These are phyloP conservation scores for Juncus effusus DNA, from an alignment of 176 grass and related monocot species.

Conservation along the genomic window DNA sequence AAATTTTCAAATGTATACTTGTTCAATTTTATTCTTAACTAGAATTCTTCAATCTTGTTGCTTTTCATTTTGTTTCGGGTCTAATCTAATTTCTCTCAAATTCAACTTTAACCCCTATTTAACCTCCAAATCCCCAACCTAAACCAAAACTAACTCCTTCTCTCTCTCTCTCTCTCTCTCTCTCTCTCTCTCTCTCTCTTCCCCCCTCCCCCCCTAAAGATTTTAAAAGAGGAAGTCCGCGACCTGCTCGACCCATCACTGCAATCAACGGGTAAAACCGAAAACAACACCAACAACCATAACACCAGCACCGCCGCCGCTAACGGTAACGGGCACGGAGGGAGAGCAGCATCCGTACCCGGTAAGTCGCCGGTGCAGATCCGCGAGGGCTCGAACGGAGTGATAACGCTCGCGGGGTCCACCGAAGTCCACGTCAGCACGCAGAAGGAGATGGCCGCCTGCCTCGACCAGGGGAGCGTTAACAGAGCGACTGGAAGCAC, in stretches of 20 bases:
- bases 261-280: constrained; percentile 42
- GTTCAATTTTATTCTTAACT: too few relatives aligned
- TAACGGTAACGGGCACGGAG: constrained; percentile 45
- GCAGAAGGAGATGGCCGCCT: constrained; percentile 86
- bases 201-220: constrained; percentile 30
- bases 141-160: too few relatives aligned
- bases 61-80: not conserved
- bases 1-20: too few relatives aligned
- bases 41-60: not conserved
- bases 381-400: constrained; percentile 88
- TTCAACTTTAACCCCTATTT: too few relatives aligned
- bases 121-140: too few relatives aligned
- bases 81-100: too few relatives aligned
- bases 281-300: constrained; percentile 20
- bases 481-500: constrained; percentile 90
- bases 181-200: too few relatives aligned
- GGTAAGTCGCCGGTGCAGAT: constrained; percentile 92
- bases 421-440: constrained; percentile 77
- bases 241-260: constrained; percentile 66
- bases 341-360: constrained; percentile 46
- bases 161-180: too few relatives aligned
- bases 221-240: constrained; percentile 97
- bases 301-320: too few relatives aligned
- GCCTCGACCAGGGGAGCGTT: constrained; percentile 81
- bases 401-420: constrained; percentile 89